Evolutionary conservation across 1,284 basidiomycete genomes (phyloP), one percentile per base, ranked within the genome.

Genomic region (Sparassis latifolia): DNA sequence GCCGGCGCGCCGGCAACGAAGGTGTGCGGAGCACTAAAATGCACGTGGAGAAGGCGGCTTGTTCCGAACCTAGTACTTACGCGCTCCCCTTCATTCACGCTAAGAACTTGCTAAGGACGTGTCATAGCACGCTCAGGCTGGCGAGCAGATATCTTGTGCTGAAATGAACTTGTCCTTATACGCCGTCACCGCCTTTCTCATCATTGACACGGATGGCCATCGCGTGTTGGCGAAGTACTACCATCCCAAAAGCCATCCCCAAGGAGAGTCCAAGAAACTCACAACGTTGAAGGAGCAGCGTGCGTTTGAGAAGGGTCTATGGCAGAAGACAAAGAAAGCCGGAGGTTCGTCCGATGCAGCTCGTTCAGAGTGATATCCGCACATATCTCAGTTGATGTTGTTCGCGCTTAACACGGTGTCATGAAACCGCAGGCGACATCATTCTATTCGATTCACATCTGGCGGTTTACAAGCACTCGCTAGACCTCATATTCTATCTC

Each of bases 201-300:
- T 98, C 62, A 84, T 98, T 60, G 97, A 99, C 76, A 78, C 84
- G 35, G 95, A 98, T 60, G 95, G 95, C 12, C 87, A 94, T 67
- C 89, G 96, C 51, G 88, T 99, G 27, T 77, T 99, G 10, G 89
- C 95, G 33, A 98, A 98, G 69, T 98, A 99, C 77, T 98, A 95
- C 66, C 77, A 83, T 48, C 82, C 89, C 0, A 86, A 91, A 61
- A 79, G 80, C 51, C 77, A 84, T 47, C 76, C 80, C 1, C 74
- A 80, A 42, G 74, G 77, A 53, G 79, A 82, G 56, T 71, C 72
- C 42, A 89, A 88, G 63, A 79, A 81, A 38, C 77, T 90, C 41
- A 65, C 75, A 20, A 85, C 84, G 10, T 64, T 92, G 60, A 97
- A 98, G 70, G 96, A 99, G 65, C 96, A 97, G 69, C 86, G 90